Evolutionary conservation across 2,329 filamentous ascomycete species (phyloP), one percentile per base, ranked within the genome.

Genomic region (Fusarium anguioides): DNA sequence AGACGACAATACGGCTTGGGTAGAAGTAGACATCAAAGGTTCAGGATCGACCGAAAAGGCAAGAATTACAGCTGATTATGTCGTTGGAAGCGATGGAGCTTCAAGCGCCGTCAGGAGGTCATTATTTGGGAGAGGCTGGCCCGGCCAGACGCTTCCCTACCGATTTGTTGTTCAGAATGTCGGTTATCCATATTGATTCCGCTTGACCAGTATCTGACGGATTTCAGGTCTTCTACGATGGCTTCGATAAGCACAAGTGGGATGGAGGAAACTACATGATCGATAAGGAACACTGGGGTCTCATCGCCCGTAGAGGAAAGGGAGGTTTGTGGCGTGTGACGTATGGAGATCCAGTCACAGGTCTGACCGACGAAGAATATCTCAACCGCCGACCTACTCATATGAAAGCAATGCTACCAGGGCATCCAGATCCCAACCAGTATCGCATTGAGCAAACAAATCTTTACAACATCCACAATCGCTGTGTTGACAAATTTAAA

Each of bases 191-290:
- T 10, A 2, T 5, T 14, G 4, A 3, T 4, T 18, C 2, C 23
- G 15, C 14, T 3, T 8, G 14, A 2, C 2, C 3, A 8, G 1
- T 4, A 6, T n/a, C 40, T 45, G 1, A 44, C 9, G 2, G 8
- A 12, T 3, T 4, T 1, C 6, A 58, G 54, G 54, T 58, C 4
- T 58, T 31, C 21, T 55, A 58, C 4, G 54, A 58, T 6, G 54
- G 54, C 11, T 58, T 58, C 14, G 31, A 55, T 5, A 55, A 39
- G 21, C 11, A 58, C 4, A 20, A 45, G 0, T 58, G 54, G 54
- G 54, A 58, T 3, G 49, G 49, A 1, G 54, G 54, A 2, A 55
- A 58, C 2, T 58, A 58, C 3, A 58, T 58, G 54, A 24, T 58
- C 0, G 49, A 46, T 6, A 33, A 21, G 18, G 31, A 58, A 1